phyloP scores from a whole-genome alignment of 2,329 filamentous ascomycete species.

The Fusarium tupiense region DNA sequence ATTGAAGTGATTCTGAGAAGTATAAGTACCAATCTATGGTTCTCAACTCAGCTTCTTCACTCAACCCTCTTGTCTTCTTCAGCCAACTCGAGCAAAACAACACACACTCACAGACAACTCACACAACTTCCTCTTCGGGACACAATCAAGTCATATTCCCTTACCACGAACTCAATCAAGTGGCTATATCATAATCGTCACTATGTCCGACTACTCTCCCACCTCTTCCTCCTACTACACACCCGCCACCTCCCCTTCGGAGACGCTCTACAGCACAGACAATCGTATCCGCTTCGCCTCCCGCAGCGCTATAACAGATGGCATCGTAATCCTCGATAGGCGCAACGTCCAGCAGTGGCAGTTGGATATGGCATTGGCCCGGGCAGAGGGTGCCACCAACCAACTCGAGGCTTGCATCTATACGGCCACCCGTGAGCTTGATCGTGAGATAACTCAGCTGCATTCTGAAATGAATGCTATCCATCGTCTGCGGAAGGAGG shows the following conservation, averaged over 20 bases:
- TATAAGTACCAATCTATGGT: neutral
- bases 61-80: no score
- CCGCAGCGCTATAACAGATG: neutral
- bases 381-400: neutral
- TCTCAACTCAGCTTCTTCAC: neutral
- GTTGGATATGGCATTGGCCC: neutral
- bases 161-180: neutral
- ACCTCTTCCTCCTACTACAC: neutral
- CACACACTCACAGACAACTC: neutral
- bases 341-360: constrained; percentile 6
- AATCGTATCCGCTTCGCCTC: neutral
- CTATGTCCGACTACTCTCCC: neutral
- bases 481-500: neutral
- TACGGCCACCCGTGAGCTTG: neutral
- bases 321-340: neutral
- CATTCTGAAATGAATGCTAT: rapidly evolving
- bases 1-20: no score
- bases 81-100: no score
- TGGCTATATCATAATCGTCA: neutral
- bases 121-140: neutral
- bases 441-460: rapidly evolving
- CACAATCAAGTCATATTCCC: neutral
- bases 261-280: neutral
- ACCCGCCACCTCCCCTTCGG: neutral
- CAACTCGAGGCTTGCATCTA: neutral